Conservation (phyloP, 2,329 filamentous ascomycete species). For the Aspergillus eucalypticola region DNA sequence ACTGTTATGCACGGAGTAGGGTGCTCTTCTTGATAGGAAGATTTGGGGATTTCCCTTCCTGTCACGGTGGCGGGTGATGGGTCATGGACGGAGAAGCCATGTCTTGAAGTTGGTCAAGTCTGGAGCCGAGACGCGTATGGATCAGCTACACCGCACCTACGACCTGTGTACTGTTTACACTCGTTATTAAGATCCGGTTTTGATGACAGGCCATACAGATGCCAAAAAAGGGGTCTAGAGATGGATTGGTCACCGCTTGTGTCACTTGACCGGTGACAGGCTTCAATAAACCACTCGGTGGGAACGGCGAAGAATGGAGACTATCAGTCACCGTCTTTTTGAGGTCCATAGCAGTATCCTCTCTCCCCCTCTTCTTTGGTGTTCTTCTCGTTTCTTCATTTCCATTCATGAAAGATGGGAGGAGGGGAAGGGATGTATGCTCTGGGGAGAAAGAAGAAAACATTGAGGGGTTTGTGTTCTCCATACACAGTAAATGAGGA, state of each 20-base stretch:
- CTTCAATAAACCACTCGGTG: background rate
- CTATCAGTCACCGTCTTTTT: background rate
- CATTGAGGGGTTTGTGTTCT: background rate
- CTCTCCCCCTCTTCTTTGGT: background rate
- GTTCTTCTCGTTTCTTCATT: background rate
- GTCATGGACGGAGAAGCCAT: slow-evolving; percentile 1
- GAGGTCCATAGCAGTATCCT: background rate
- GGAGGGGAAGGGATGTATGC: background rate
- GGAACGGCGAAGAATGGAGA: background rate
- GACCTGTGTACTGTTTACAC: background rate
- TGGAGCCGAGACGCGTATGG: slow-evolving; percentile 3
- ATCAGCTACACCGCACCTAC: background rate
- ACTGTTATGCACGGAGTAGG: background rate
- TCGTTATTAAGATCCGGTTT: slow-evolving; percentile 2
- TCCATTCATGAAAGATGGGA: background rate
- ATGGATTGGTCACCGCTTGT: slow-evolving; percentile 2
- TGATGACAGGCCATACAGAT: slow-evolving; percentile 3
- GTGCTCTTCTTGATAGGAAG: background rate
- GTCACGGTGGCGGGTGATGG: slow-evolving; percentile 1
- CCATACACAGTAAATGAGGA: background rate
- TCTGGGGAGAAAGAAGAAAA: background rate
- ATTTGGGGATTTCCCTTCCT: background rate
- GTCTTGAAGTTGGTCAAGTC: background rate
- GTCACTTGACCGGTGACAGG: slow-evolving; percentile 1
- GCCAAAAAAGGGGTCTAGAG: slow-evolving; percentile 1